Conservation (phyloP, 176 grass and related monocot species). For the Melocanna baccifera region DNA sequence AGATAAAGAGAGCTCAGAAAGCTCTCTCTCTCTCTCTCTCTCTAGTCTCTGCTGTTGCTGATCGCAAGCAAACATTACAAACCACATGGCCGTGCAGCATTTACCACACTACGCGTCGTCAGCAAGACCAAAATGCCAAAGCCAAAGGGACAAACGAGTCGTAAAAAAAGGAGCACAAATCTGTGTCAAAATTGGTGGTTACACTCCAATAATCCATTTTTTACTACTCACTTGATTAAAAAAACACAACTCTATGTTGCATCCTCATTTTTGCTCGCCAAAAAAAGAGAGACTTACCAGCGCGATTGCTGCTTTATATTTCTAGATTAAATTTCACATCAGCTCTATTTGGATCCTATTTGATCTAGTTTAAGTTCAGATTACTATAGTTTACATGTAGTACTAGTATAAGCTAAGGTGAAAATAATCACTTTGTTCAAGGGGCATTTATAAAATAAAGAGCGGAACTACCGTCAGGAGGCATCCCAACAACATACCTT, state of each 20-base stretch:
- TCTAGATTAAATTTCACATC: slow-evolving; percentile 7
- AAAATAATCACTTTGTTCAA: too few species aligned
- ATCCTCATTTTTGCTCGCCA: too few species aligned
- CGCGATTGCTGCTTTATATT: background rate
- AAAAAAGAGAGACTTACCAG: background rate
- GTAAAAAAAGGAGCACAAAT: background rate
- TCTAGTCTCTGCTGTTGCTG: background rate
- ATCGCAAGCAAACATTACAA: background rate
- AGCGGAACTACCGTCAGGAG: too few species aligned
- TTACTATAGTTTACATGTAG: background rate
- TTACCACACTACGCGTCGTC: too few species aligned
- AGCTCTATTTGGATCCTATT: background rate
- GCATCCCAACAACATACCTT: too few species aligned
- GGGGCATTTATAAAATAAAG: too few species aligned
- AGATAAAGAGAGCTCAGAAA: too few species aligned
- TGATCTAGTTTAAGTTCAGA: background rate
- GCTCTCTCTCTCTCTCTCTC: background rate
- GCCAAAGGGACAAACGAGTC: background rate
- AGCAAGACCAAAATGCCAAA: background rate
- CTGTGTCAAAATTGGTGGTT: background rate
- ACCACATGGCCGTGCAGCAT: background rate
- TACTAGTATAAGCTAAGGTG: background rate
- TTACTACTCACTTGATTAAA: background rate
- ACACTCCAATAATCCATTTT: background rate
- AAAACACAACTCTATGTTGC: background rate